Evolutionary conservation across 257 asterid species (phyloP), one percentile per base, ranked within the genome.

Genomic region (Galeopsis tetrahit): DNA sequence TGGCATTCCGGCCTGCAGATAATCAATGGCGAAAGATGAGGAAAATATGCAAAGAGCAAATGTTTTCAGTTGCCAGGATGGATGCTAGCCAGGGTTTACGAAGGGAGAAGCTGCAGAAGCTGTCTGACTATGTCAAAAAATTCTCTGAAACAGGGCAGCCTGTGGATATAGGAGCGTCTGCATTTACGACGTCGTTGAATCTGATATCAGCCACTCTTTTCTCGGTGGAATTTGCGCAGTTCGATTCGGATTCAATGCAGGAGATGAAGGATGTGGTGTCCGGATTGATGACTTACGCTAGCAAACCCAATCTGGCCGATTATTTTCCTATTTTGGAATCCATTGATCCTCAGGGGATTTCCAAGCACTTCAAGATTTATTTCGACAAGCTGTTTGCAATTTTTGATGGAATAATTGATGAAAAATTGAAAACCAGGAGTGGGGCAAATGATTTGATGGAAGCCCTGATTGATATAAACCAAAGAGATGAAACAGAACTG

Each of bases 211-310:
- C 83, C 15, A 74, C 87, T 2, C 77, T 90, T 52, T 88, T 86
- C 40, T 88, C 95, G 0, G 44, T 64, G 82, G 92, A 85, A 14
- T 69, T 90, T 31, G 84, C 84, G 2, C 74, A 68, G 48, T 81
- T 82, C 6, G 62, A 46, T 7, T 74, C 91, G 13, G 89, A 78
- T 67, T 75, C 90, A 7, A 80, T 81, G 5, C 81, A 82, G 59
- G 95, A 90, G 71, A 75, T 86, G 66, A 82, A 74, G 88, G 89
- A 86, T 2, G 40, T 82, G 48, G 73, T 86, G 11, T 66, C 78
- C 76, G 81, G 72, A 1, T 63, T 86, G 44, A 62, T 84, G 92
- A 52, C 60, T 35, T 70, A 66, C 55, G 35, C 66, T 2, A 88
- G 84, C 6, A 71, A 51, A 32, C 85, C 85, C 0, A 87, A 87